Percentiles rank a stretch among this genome's conserved stretches.
These are phyloP conservation scores for Carex arenaria DNA, from an alignment of 202 grass and related monocot species.

Conservation along the genomic window DNA sequence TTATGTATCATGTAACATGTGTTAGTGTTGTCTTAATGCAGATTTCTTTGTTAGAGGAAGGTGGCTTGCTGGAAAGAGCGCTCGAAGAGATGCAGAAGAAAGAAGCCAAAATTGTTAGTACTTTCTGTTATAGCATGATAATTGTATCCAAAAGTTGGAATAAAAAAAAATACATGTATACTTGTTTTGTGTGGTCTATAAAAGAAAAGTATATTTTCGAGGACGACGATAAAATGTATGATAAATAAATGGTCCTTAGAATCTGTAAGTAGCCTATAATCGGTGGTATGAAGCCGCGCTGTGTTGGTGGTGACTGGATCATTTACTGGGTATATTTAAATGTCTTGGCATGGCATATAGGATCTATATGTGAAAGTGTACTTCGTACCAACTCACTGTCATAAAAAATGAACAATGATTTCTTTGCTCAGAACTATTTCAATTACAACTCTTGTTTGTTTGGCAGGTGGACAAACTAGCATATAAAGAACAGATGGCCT, in stretches of 20 bases:
- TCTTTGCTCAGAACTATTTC: not conserved
- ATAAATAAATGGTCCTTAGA: not conserved
- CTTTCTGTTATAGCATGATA: not conserved
- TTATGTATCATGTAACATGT: constrained; percentile 15
- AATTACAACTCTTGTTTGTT: constrained; percentile 27
- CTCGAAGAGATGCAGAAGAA: constrained; percentile 92
- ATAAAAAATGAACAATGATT: constrained; percentile 7
- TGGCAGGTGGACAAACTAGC: constrained; percentile 88
- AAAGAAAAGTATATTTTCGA: not conserved
- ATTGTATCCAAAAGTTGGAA: constrained; percentile 8
- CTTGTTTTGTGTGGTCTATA: not conserved
- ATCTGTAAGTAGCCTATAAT: not conserved
- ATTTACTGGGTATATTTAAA: not conserved
- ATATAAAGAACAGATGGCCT: constrained; percentile 96
- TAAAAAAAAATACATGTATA: not conserved
- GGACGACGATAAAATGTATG: not conserved
- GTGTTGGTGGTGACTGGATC: not conserved
- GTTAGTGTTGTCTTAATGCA: constrained; percentile 33
- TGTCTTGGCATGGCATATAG: constrained; percentile 1
- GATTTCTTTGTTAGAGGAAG: constrained; percentile 97
- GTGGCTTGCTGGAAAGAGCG: constrained; percentile 76
- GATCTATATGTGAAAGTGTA: not conserved
- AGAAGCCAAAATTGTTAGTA: constrained; percentile 84
- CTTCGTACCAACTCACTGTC: not conserved
- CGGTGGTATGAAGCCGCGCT: not conserved